phyloP scores from a whole-genome alignment of 169 alveolate genomes.

The Plasmodium fragile region DNA sequence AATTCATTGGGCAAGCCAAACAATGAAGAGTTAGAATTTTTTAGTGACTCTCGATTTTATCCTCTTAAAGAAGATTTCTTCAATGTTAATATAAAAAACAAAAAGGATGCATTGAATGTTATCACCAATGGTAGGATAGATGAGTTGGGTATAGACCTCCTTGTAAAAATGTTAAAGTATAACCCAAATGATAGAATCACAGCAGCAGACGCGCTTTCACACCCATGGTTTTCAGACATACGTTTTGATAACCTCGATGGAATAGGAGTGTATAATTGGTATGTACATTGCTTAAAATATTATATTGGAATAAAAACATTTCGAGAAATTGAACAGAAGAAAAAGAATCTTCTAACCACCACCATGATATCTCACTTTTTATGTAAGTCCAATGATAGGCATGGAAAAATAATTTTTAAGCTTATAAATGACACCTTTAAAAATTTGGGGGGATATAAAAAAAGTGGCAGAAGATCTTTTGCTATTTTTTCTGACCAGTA shows the following conservation, averaged over 20 bases:
- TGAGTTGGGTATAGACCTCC: conserved; percentile 89
- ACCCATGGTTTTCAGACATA: conserved; percentile 93
- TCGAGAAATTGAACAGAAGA: conserved; percentile 83
- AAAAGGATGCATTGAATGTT: conserved; percentile 80
- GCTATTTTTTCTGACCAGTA: conserved; percentile 70
- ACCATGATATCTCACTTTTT: conserved; percentile 86
- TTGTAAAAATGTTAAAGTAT: conserved; percentile 92
- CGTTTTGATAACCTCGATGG: conserved; percentile 87
- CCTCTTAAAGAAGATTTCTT: conserved; percentile 85
- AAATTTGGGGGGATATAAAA: conserved; percentile 75
- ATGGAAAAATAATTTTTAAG: conserved; percentile 61
- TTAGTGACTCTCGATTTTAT: conserved; percentile 85
- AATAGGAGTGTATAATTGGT: conserved; percentile 88
- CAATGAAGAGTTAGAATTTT: conserved; percentile 89
- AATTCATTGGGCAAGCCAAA: conserved; percentile 90
- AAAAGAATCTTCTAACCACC: conserved; percentile 83
- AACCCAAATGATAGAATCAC: conserved; percentile 95
- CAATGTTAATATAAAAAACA: conserved; percentile 75
- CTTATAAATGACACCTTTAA: conserved; percentile 67
- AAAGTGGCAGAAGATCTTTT: conserved; percentile 73
- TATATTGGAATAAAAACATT: conserved; percentile 84
- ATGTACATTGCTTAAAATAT: conserved; percentile 84
- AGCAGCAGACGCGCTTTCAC: conserved; percentile 96
- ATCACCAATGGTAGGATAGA: conserved; percentile 83
- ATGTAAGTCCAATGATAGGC: conserved; percentile 75